Percentiles rank a stretch among this genome's conserved stretches.
phyloP scores from a whole-genome alignment of 1,284 basidiomycete genomes.

The Bondarzewia mesenterica region DNA sequence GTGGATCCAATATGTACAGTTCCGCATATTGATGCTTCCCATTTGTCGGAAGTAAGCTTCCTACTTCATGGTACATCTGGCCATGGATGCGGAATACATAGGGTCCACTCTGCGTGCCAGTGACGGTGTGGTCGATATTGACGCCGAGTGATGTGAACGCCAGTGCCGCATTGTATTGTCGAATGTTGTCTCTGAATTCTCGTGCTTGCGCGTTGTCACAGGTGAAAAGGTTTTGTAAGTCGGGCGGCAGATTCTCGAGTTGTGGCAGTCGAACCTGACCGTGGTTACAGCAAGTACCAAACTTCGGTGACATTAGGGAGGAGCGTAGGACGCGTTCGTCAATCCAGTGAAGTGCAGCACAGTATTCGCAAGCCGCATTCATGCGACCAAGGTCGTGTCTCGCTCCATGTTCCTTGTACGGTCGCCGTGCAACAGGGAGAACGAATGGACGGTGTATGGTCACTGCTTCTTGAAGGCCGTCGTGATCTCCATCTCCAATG shows the following conservation, averaged over 20 bases:
- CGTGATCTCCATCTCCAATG: no score
- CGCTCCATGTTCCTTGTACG: conserved; percentile 1
- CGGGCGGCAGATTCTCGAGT: conserved; percentile 11
- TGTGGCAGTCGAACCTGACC: conserved; percentile 16
- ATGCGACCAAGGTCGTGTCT: conserved; percentile 14
- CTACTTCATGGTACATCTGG: conserved; percentile 16
- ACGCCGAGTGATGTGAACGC: conserved; percentile 23
- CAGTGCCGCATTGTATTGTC: conserved; percentile 23
- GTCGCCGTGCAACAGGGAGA: background rate
- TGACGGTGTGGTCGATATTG: conserved; percentile 5
- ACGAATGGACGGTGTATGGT: no score
- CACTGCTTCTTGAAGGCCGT: no score
- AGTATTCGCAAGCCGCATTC: conserved; percentile 14
- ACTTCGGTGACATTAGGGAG: conserved; percentile 9
- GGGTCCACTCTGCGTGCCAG: conserved; percentile 14
- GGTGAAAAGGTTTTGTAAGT: conserved; percentile 12
- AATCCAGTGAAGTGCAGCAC: conserved; percentile 17
- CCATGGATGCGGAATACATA: conserved; percentile 19
- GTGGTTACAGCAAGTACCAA: conserved; percentile 17
- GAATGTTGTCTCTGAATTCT: conserved; percentile 21
- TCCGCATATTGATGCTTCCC: conserved; percentile 14
- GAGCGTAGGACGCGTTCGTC: conserved; percentile 10
- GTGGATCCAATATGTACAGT: conserved; percentile 18
- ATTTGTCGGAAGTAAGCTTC: conserved; percentile 12
- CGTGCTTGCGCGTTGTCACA: conserved; percentile 8